A percentile compares a stretch with the other conserved stretches of the same genome.
phyloP scores from a whole-genome alignment of 306 rosid species.

The Cercis canadensis region DNA sequence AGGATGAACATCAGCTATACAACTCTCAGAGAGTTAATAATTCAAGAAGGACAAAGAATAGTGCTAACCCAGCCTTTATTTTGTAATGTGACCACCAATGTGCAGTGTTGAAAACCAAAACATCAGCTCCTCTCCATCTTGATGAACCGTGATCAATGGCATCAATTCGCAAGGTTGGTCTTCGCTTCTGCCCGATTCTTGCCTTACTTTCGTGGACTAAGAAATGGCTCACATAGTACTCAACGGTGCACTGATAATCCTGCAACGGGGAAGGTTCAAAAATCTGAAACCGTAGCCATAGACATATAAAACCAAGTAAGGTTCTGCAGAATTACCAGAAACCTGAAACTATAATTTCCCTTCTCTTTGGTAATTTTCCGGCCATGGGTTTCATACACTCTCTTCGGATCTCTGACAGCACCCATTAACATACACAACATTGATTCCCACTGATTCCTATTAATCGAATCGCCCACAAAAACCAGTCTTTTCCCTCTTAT shows the following conservation, averaged over 20 bases:
- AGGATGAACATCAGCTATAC: not conserved
- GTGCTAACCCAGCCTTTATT: conserved; percentile 87
- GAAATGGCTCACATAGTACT: conserved; percentile 78
- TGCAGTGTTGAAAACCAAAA: conserved; percentile 89
- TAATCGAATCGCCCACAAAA: conserved; percentile 95
- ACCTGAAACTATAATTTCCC: conserved; percentile 84
- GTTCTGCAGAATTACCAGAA: conserved; percentile 69
- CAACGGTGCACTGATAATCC: conserved; percentile 94
- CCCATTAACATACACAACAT: conserved; percentile 82
- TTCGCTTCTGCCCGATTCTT: conserved; percentile 73
- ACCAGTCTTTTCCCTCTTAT: conserved; percentile 92
- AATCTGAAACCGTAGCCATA: conserved; percentile 20
- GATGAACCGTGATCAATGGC: conserved; percentile 83
- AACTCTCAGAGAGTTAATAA: conserved; percentile 23
- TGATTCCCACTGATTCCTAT: conserved; percentile 97
- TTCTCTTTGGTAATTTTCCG: conserved; percentile 81
- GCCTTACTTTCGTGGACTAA: conserved; percentile 88
- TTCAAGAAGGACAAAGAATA: conserved; percentile 25
- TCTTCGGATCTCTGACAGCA: conserved; percentile 74
- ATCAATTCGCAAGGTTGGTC: conserved; percentile 77
- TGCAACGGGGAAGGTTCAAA: conserved; percentile 32
- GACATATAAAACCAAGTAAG: conserved; percentile 21
- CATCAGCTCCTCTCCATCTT: conserved; percentile 91
- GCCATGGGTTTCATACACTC: conserved; percentile 77
- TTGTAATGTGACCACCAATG: conserved; percentile 99